Percentiles rank a stretch among this genome's conserved stretches.
Conservation (phyloP, 768 basidiomycete species). For the Boletus subparvulus region DNA sequence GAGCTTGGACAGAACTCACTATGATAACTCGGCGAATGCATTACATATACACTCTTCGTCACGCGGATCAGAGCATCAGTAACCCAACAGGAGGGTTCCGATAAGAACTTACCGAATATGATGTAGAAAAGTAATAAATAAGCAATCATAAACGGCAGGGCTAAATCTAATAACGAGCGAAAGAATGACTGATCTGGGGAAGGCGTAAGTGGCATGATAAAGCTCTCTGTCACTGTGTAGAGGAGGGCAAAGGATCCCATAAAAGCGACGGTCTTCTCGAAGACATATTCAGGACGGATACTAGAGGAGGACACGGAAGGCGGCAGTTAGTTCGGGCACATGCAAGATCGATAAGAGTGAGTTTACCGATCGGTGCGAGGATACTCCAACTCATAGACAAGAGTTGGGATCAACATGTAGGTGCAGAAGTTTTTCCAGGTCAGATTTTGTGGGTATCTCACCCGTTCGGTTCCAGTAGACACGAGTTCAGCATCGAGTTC, state of each 20-base stretch:
- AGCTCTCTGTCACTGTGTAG: slow-evolving; percentile 89
- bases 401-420: slow-evolving; percentile 85
- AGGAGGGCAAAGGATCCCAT: slow-evolving; percentile 96
- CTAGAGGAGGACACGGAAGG: slow-evolving; percentile 7
- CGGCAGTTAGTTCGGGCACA: neutral
- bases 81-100: neutral
- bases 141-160: slow-evolving; percentile 91
- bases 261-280: slow-evolving; percentile 74
- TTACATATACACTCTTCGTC: slow-evolving; percentile 90
- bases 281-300: slow-evolving; percentile 49
- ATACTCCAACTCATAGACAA: slow-evolving; percentile 97
- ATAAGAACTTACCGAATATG: slow-evolving; percentile 59
- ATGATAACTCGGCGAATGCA: slow-evolving; percentile 89
- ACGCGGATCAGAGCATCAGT: neutral
- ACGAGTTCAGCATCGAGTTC: slow-evolving; percentile 77
- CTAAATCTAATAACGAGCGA: slow-evolving; percentile 77
- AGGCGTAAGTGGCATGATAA: slow-evolving; percentile 84
- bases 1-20: slow-evolving; percentile 46
- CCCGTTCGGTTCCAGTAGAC: slow-evolving; percentile 61
- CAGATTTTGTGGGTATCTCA: slow-evolving; percentile 86
- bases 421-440: slow-evolving; percentile 77
- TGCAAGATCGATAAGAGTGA: neutral
- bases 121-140: slow-evolving; percentile 87
- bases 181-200: slow-evolving; percentile 68
- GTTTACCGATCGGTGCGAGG: slow-evolving; percentile 81